A percentile compares a stretch with the other conserved stretches of the same genome.
These are phyloP conservation scores for Sporothrix brunneoviolacea DNA, from an alignment of 2,329 filamentous ascomycete species.

Conservation along the genomic window DNA sequence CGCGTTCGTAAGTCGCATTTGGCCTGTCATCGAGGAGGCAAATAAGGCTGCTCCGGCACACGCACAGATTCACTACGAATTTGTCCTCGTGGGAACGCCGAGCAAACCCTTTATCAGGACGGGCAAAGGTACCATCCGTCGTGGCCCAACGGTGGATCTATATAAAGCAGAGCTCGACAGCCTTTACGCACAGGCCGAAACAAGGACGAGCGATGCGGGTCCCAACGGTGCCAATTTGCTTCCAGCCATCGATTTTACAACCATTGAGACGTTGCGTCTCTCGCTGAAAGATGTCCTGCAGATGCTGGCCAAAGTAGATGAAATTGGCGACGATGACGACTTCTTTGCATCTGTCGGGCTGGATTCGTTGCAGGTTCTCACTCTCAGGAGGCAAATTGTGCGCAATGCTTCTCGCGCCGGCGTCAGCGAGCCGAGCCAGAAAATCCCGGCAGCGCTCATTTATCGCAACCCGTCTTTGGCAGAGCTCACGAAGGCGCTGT, in stretches of 20 bases:
- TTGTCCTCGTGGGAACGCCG: not conserved
- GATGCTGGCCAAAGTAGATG: not conserved
- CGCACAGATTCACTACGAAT: not conserved
- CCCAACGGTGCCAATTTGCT: too few species aligned
- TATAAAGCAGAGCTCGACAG: slow-evolving; percentile 1
- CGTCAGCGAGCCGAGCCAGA: not conserved
- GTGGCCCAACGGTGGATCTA: not conserved
- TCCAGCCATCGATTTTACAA: not conserved
- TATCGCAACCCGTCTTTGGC: not conserved
- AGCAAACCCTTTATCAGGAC: not conserved
- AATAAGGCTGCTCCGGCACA: not conserved
- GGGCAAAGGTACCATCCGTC: slow-evolving; percentile 1
- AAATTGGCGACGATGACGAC: not conserved
- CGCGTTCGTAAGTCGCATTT: not conserved
- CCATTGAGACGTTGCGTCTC: not conserved
- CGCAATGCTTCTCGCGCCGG: not conserved
- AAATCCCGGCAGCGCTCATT: not conserved
- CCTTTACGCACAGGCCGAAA: not conserved
- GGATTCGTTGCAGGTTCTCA: not conserved
- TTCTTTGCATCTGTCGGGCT: not conserved
- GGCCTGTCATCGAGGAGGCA: not conserved
- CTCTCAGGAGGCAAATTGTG: not conserved
- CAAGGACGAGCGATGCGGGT: not conserved
- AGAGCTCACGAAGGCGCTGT: not conserved
- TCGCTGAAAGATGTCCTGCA: not conserved